Evolutionary conservation across 1,284 basidiomycete species (phyloP), one percentile per base, ranked within the genome.

Genomic region (Papiliotrema terrestris): DNA sequence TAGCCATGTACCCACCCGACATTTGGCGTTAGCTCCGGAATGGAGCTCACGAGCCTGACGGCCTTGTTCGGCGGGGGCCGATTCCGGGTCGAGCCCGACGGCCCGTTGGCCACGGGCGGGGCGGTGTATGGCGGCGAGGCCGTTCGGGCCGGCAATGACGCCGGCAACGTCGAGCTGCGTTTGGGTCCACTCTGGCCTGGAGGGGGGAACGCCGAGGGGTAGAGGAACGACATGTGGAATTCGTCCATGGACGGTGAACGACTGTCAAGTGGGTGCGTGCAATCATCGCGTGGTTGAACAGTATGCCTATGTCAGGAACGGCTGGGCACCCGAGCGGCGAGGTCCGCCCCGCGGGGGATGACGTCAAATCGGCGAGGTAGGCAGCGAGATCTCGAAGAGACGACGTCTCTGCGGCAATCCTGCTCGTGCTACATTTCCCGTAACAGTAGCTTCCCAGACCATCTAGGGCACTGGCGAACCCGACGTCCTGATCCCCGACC

Each of bases 71-170:
- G 39, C 6, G 37, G 26, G 17, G 46, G 20, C 14, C 17, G 22
- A 26, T 47, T 42, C 35, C n/a, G 37, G 35, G 17, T 43, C 6
- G 49, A 19, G 22, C 25, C 22, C 3, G 22, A 20, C 15, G 48
- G 2, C n/a, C 39, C 47, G 32, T 59, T 48, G 0, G 42, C 26
- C 13, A 46, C 42, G 17, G 56, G 48, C 5, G 59, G 56, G 25
- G 56, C 54, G 25, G 43, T 35, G 9, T 46, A 19, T 0, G 59
- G 56, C 26, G 56, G 41, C 23, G 59, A 52, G 3, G 55, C 20
- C n/a, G 36, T 11, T 2, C 54, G 38, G 42, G 44, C n/a, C 19
- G 29, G 25, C 23, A 29, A 19, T 26, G 45, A n/a, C 43, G 8
- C 20, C 9, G 45, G 45, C 9, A 46, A 29, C 3, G 45, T 46